These are phyloP conservation scores for Fusarium fracticaudum DNA, from an alignment of 2,329 filamentous ascomycete genomes.

Conservation along the genomic window DNA sequence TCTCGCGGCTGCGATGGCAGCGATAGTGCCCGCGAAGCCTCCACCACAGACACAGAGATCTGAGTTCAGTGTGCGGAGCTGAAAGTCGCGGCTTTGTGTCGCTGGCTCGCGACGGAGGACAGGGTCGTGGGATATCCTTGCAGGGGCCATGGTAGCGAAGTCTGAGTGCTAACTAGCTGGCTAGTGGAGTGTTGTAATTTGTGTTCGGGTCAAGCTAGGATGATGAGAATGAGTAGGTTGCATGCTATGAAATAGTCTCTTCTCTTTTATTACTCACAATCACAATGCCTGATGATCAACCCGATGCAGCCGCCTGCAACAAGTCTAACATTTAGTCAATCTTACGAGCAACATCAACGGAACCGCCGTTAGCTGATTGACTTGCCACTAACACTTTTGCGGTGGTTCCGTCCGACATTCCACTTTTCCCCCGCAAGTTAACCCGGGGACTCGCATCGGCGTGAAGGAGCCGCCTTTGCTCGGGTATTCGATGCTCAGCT, in stretches of 20 bases:
- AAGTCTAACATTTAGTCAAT: too few relatives aligned
- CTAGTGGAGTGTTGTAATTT: too few relatives aligned
- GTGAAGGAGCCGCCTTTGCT: neutral
- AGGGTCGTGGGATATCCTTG: conserved; percentile 15
- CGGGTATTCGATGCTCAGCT: neutral
- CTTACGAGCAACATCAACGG: neutral
- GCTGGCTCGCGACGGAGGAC: conserved; percentile 18
- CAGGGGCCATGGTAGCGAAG: conserved; percentile 1
- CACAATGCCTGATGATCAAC: neutral
- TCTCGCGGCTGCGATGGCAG: conserved; percentile 4
- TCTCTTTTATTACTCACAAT: neutral
- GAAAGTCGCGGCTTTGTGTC: conserved; percentile 6
- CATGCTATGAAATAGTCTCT: neutral
- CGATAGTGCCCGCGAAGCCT: conserved; percentile 6
- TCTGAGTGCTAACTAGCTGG: neutral
- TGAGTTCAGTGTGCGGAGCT: neutral
- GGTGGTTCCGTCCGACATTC: neutral
- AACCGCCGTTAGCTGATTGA: neutral
- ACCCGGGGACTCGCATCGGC: too few relatives aligned
- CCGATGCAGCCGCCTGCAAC: neutral
- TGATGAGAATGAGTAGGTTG: neutral
- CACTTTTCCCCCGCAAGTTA: neutral
- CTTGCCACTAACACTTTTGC: neutral
- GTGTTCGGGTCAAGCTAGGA: neutral
- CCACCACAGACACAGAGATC: conserved; percentile 13